Evolutionary conservation across 352 stramenopile genomes (phyloP).

Genomic region (Globisporangium polare): DNA sequence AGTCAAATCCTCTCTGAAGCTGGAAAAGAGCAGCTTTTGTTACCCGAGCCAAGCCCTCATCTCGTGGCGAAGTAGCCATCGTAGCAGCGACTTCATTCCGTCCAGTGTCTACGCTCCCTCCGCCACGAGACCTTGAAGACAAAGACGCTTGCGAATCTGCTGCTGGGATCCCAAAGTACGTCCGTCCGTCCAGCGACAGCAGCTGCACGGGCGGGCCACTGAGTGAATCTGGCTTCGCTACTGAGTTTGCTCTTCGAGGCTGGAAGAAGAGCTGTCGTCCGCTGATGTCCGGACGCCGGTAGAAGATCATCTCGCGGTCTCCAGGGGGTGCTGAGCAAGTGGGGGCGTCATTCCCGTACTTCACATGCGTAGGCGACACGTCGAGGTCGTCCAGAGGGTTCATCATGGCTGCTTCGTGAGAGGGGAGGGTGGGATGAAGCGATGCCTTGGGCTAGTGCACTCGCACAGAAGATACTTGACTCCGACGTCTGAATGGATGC

Average conservation of each 20-base stretch:
- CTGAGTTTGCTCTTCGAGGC: constrained; percentile 1
- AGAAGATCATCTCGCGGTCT: constrained; percentile 40
- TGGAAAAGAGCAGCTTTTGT: background rate
- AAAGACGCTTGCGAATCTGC: background rate
- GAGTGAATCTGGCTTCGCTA: background rate
- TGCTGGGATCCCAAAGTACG: constrained; percentile 36
- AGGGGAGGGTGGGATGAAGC: background rate
- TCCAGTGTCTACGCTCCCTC: background rate
- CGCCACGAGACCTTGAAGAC: background rate
- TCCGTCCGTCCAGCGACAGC: constrained; percentile 36
- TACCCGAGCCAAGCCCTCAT: constrained; percentile 23
- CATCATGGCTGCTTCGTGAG: constrained; percentile 25
- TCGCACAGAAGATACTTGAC: background rate
- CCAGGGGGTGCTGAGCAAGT: background rate
- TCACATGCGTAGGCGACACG: constrained; percentile 10
- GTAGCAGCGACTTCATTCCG: background rate
- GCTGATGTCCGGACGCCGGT: constrained; percentile 40
- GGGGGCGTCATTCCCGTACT: background rate
- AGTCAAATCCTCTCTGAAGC: background rate
- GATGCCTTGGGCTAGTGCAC: background rate
- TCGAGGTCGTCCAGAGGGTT: constrained; percentile 26
- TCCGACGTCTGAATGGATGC: background rate
- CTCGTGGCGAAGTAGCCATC: background rate
- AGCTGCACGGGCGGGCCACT: constrained; percentile 38
- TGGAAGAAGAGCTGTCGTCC: constrained; percentile 23